These are phyloP conservation scores for Neoboletus brunneissimus DNA, from an alignment of 768 basidiomycete genomes.

Conservation along the genomic window DNA sequence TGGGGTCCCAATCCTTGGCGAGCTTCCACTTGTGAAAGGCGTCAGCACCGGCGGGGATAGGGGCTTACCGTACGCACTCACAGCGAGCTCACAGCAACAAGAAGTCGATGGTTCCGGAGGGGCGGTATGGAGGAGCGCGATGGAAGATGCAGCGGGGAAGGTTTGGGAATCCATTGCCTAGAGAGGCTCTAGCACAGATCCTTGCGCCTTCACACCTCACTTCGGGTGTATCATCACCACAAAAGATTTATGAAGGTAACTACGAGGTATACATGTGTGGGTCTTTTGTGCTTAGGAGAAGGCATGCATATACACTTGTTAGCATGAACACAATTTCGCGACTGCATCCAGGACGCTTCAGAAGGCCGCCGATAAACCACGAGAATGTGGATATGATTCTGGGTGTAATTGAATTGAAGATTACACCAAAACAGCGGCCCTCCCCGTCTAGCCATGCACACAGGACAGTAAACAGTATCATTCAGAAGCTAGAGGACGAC, in stretches of 20 bases:
- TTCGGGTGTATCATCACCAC: neutral
- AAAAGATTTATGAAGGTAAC: neutral
- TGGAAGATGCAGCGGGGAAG: constrained; percentile 28
- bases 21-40: constrained; percentile 74
- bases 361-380: no score
- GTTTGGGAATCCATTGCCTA: constrained; percentile 31
- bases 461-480: neutral
- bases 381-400: neutral
- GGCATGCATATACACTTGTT: neutral
- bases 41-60: constrained; percentile 72
- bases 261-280: neutral
- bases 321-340: neutral
- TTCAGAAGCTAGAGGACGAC: neutral
- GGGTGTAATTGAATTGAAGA: neutral
- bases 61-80: constrained; percentile 54
- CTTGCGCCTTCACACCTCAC: neutral
- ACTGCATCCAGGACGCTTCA: no score
- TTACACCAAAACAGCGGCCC: neutral
- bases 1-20: constrained; percentile 64
- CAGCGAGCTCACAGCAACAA: constrained; percentile 10
- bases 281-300: neutral
- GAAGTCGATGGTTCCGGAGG: constrained; percentile 28
- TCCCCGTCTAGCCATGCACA: neutral
- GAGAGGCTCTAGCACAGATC: neutral
- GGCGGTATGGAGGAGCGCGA: constrained; percentile 31